These are phyloP conservation scores for Colletotrichum cordylinicola DNA, from an alignment of 2,329 filamentous ascomycete species.

Conservation along the genomic window DNA sequence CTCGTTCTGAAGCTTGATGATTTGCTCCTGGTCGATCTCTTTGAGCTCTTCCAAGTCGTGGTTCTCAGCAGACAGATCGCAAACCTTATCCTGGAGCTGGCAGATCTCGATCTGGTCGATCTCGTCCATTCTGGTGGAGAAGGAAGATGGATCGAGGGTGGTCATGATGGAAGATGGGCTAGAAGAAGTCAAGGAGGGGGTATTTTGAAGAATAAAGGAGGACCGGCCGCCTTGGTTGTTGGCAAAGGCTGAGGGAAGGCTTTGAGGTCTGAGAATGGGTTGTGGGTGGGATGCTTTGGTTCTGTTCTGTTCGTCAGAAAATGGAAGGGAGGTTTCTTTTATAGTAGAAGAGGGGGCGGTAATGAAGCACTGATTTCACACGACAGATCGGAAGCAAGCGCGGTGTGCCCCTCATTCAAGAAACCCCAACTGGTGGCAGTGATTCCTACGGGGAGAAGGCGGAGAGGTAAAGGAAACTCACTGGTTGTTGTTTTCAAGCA, in stretches of 20 bases:
- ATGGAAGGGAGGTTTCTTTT: background rate
- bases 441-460: rapidly evolving
- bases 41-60: background rate
- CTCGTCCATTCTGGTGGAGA: rapidly evolving
- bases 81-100: background rate
- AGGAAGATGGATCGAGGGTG: rapidly evolving
- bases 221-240: background rate
- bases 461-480: background rate
- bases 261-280: rapidly evolving
- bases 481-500: background rate
- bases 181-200: background rate
- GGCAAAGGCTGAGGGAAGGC: background rate
- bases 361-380: background rate
- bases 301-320: background rate
- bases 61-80: background rate
- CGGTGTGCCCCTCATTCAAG: background rate
- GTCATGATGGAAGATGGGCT: rapidly evolving
- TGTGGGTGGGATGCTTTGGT: background rate
- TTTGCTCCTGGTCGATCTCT: background rate
- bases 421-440: background rate
- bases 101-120: background rate
- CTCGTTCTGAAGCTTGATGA: background rate
- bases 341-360: background rate
- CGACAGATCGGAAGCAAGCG: background rate
- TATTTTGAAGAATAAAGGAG: rapidly evolving